These are phyloP conservation scores for Tricholoma hemisulphureum DNA, from an alignment of 768 basidiomycete genomes.

Conservation along the genomic window DNA sequence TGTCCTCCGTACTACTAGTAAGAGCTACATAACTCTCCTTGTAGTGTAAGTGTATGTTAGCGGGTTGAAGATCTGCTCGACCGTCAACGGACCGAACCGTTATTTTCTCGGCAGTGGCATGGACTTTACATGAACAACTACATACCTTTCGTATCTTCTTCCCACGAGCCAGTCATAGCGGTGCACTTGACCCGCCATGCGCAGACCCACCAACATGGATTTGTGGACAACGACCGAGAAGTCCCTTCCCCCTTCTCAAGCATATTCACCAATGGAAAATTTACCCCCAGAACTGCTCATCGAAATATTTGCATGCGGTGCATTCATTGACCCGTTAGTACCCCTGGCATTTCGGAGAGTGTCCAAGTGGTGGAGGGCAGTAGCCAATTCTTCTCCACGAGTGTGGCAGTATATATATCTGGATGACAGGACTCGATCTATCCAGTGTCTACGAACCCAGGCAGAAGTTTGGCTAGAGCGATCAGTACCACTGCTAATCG, in stretches of 20 bases:
- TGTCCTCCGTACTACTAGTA: too few species aligned
- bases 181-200: background rate
- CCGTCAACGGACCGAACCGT: too few species aligned
- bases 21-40: too few species aligned
- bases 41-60: too few species aligned
- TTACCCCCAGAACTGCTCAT: slow-evolving; percentile 64
- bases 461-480: slow-evolving; percentile 53
- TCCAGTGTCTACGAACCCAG: slow-evolving; percentile 42
- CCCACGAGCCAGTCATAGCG: background rate
- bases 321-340: slow-evolving; percentile 42
- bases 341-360: slow-evolving; percentile 53
- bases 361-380: slow-evolving; percentile 56
- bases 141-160: background rate
- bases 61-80: too few species aligned
- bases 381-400: slow-evolving; percentile 52
- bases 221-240: background rate
- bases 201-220: background rate
- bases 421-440: slow-evolving; percentile 37
- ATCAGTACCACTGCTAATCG: slow-evolving; percentile 54
- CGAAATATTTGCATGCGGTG: slow-evolving; percentile 54
- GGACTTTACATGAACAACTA: background rate
- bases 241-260: background rate
- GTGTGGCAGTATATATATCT: slow-evolving; percentile 62
- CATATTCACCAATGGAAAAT: slow-evolving; percentile 19
- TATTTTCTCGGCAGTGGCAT: background rate